Conservation (phyloP, 2,329 filamentous ascomycete species). For the Claviceps pazoutovae region DNA sequence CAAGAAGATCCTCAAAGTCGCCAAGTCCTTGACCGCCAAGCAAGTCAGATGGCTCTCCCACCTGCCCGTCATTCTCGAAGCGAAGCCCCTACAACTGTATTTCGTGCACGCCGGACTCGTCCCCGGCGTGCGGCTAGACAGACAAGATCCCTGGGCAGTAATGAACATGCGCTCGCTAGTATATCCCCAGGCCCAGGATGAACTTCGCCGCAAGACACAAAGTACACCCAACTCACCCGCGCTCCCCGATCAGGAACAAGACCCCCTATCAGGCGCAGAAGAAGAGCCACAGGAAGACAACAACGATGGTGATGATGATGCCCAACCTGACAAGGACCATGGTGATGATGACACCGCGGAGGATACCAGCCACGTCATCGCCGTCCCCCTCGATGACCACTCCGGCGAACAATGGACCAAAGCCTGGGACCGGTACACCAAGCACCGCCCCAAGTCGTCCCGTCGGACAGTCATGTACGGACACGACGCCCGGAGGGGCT, state of each 20-base stretch:
- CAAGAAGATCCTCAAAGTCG: slow-evolving; percentile 35
- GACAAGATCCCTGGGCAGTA: slow-evolving; percentile 62
- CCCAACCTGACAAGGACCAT: not conserved
- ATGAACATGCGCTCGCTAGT: slow-evolving; percentile 88
- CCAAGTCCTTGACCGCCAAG: slow-evolving; percentile 35
- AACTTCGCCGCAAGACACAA: slow-evolving; percentile 23
- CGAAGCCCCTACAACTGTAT: slow-evolving; percentile 50
- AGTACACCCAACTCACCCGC: not conserved
- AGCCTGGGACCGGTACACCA: slow-evolving; percentile 41
- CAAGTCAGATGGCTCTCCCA: slow-evolving; percentile 56
- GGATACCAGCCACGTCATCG: slow-evolving; percentile 12
- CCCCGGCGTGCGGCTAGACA: slow-evolving; percentile 54
- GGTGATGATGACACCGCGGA: not conserved
- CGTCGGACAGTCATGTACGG: slow-evolving; percentile 69
- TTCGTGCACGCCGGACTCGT: slow-evolving; percentile 80
- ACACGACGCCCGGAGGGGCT: slow-evolving; percentile 64
- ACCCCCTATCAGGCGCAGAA: not conserved
- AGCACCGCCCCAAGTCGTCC: slow-evolving; percentile 14
- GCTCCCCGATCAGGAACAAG: not conserved
- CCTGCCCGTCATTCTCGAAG: slow-evolving; percentile 64
- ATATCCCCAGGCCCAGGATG: slow-evolving; percentile 30
- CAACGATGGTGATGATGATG: not conserved
- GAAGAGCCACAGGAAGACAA: slow-evolving; percentile 8
- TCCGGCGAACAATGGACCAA: slow-evolving; percentile 55
- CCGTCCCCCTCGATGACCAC: slow-evolving; percentile 26